Evolutionary conservation across 176 grass and related monocot genomes (phyloP), one percentile per base, ranked within the genome.

Genomic region (Pontederia crassipes): DNA sequence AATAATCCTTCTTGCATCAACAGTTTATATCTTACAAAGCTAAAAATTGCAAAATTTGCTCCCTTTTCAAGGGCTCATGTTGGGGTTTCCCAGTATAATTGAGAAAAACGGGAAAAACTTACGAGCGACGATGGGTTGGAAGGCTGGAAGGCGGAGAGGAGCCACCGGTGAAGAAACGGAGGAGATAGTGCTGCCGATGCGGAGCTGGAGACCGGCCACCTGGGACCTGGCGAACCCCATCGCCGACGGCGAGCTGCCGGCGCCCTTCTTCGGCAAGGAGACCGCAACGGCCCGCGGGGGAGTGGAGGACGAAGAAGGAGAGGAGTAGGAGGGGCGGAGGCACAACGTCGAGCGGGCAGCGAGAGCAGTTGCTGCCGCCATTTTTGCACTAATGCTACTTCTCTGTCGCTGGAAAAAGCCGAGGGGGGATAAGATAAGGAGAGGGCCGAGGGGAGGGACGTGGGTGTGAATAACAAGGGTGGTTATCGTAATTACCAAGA

Each of bases 201-300:
- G 24, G 18, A 51, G 0, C 0, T 46, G 62, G 17, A 28, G 14
- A 12, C 62, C 62, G 48, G 50, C 4, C 47, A 65, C 48, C 20
- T 52, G 62, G 47, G 62, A 65, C 20, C 62, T 65, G 17, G 47
- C 62, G 47, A 65, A 65, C 14, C 62, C 46, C 27, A 65, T 4
- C 8, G 20, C 62, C 50, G 32, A 40, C 20, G 57, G 24, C 26
- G 4, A 46, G 60, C 7, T 2, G 48, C 26, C 48, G 17, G 6
- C 51, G 51, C 5, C 14, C 12, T 8, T 15, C 18, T 4, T 1
- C 20, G 47, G 4, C 47, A 1, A 9, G 4, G 62, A 65, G 62
- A 65, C 46, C 18, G 47, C 8, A 20, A 15, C 14, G 62, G 47
- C 47, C 62, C 11, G 26, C 20, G 28, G 62, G 46, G 62, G 27